Evolutionary conservation across 2,329 filamentous ascomycete genomes (phyloP), one percentile per base, ranked within the genome.

Genomic region (Orbilia quercus): DNA sequence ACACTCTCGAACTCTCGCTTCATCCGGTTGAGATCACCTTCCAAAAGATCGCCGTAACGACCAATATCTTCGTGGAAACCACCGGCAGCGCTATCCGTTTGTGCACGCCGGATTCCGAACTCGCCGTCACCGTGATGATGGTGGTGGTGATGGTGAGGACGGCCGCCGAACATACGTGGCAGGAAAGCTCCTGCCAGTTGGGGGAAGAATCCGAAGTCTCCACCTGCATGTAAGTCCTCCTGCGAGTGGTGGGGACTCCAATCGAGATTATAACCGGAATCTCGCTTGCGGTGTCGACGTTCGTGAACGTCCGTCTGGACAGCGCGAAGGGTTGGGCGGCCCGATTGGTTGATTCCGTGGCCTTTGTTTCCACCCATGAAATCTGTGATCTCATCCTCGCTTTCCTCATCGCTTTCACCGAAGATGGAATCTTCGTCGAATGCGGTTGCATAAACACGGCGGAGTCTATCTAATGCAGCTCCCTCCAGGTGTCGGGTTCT

Each of bases 401-500:
- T 60, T 34, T 72, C 67, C 6, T 55, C 59, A 11, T 64, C 59
- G n/a, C 59, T 65, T 22, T 72, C 67, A 9, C 54, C 67, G 22
- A 48, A 34, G 18, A 64, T 40, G 16, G 64, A 65, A 48, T 72
- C 67, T 7, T 72, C 67, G 31, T 72, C 67, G 20, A 72, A 65
- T 4, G 67, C 67, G 4, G 34, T 59, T 3, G 67, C 67, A n/a
- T 72, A 72, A 11, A 59, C 67, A n/a, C 44, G 51, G 28, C 67
- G 59, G 16, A 72, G 67, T 20, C 67, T 64, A 60, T 72, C 67
- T 20, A 72, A 55, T 9, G 50, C 67, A 22, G 51, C 47, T 9
- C 67, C 67, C 40, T 72, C 59, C 6, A 72, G 67, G 22, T 72
- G 67, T 18, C 67, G 58, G 20, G 67, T 72, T 40, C 67, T 48